phyloP scores from a whole-genome alignment of 768 basidiomycete genomes.

The Dendrothele bispora region DNA sequence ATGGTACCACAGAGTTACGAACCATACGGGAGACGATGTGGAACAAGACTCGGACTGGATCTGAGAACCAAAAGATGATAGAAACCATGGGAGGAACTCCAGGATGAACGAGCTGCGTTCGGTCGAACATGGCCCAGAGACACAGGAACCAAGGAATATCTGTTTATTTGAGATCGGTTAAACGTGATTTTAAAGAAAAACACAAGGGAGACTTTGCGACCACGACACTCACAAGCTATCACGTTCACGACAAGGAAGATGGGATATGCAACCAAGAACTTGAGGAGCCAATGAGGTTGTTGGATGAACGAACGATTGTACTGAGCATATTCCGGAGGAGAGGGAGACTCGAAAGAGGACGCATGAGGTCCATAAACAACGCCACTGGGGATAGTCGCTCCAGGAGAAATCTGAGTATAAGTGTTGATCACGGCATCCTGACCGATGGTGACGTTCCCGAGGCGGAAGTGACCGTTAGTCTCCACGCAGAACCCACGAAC shows the following conservation, averaged over 20 bases:
- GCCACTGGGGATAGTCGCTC: constrained; percentile 32
- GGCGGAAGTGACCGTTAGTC: constrained; percentile 41
- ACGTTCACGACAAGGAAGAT: constrained; percentile 33
- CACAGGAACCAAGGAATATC: constrained; percentile 43
- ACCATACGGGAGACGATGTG: constrained; percentile 38
- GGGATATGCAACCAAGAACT: constrained; percentile 37
- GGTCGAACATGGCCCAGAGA: constrained; percentile 36
- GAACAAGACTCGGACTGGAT: constrained; percentile 36
- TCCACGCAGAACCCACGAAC: constrained; percentile 46
- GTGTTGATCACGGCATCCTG: constrained; percentile 38
- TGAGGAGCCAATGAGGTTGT: constrained; percentile 29
- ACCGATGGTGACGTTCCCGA: constrained; percentile 38
- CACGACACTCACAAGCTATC: constrained; percentile 31
- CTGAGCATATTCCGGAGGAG: constrained; percentile 34
- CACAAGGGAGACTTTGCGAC: too few relatives aligned
- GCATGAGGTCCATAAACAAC: constrained; percentile 46
- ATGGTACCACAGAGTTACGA: constrained; percentile 31
- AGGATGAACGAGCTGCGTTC: constrained; percentile 21
- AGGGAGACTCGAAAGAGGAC: constrained; percentile 36
- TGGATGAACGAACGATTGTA: constrained; percentile 36
- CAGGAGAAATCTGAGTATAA: constrained; percentile 41
- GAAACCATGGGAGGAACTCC: constrained; percentile 35
- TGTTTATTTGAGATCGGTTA: constrained; percentile 8
- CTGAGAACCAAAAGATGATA: constrained; percentile 43
- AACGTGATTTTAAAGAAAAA: background rate